Base-by-base conservation (phyloP, 805 yeast species). In the Wilhelminamyces savonicus region DNA sequence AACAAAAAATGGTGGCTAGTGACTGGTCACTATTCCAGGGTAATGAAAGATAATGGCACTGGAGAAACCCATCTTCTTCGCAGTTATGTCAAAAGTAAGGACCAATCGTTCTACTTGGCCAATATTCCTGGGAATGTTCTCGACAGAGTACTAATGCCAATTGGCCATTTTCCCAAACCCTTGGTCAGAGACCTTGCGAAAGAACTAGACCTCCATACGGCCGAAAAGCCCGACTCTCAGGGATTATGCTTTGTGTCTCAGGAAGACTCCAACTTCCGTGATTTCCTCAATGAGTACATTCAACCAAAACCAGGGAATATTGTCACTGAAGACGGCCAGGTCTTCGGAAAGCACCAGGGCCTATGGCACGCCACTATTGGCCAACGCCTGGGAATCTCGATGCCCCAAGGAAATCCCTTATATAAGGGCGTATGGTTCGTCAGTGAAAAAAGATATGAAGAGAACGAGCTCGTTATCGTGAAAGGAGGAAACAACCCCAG, bases 321-420 rank as follows among this genome's bases (percentile, higher is more conserved):
- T 7, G 66, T 85, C n/a, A 81, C 88, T 0, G 74, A 70, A 33
- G 81, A 75, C 32, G 94, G 94, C 4, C 61, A 57, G 30, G 65
- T 75, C 0, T 86, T 92, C 75, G 97, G 96, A 0, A 44, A 54
- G 27, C 98, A 92, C 53, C 59, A 70, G 16, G 98, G 98, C 0
- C 51, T 92, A 7, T 92, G 97, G 97, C 76, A 82, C 27, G 90
- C 85, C n/a, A 92, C 98, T 0, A 76, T 90, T 14, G 98, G 98
- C 0, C 97, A 92, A 56, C 74, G 78, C 38, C 70, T 80, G 12
- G 77, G 88, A 3, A 56, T 87, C 2, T 69, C 85, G 1, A 72
- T 90, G 83, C 97, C 97, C 0, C 97, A 92, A 52, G 90, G 88
- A 0, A 78, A 82, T 41, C 88, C 88, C 1, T 50, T 54, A 5